A percentile compares a stretch with the other conserved stretches of the same genome.
phyloP scores from a whole-genome alignment of 768 basidiomycete species.

The Amanita brunnescens region DNA sequence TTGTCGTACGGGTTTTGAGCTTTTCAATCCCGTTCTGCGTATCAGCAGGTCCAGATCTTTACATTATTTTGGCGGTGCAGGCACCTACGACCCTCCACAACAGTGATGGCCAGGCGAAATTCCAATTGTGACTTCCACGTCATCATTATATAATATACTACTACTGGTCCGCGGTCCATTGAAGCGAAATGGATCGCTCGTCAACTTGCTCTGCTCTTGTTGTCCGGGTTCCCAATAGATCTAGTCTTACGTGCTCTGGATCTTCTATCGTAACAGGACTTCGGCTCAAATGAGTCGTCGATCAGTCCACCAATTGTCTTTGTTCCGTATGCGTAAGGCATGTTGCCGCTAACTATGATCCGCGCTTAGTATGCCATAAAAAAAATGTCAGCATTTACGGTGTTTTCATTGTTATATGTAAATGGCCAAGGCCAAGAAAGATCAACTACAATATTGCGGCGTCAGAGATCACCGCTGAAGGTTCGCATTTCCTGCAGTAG shows the following conservation, averaged over 20 bases:
- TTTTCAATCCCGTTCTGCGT: background rate
- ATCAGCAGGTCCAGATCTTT: background rate
- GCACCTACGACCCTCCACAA: too few relatives aligned
- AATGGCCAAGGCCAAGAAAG: background rate
- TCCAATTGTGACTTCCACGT: too few relatives aligned
- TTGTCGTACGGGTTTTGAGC: background rate
- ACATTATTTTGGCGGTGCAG: background rate
- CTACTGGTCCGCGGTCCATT: too few relatives aligned
- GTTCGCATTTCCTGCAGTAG: background rate
- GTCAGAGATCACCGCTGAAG: background rate
- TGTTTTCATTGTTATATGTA: background rate
- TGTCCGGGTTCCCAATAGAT: too few relatives aligned
- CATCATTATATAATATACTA: too few relatives aligned
- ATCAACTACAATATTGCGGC: background rate
- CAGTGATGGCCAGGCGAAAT: too few relatives aligned
- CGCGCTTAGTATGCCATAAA: background rate
- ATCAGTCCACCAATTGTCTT: background rate
- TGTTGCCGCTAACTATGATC: background rate
- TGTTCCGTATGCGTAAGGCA: background rate
- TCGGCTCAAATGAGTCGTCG: background rate
- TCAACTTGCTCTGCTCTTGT: too few relatives aligned
- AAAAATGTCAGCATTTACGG: background rate
- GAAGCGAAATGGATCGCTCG: too few relatives aligned
- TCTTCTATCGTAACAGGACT: background rate
- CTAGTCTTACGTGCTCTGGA: background rate